These are phyloP conservation scores for Knoxia roxburghii DNA, from an alignment of 257 asterid genomes.

Conservation along the genomic window DNA sequence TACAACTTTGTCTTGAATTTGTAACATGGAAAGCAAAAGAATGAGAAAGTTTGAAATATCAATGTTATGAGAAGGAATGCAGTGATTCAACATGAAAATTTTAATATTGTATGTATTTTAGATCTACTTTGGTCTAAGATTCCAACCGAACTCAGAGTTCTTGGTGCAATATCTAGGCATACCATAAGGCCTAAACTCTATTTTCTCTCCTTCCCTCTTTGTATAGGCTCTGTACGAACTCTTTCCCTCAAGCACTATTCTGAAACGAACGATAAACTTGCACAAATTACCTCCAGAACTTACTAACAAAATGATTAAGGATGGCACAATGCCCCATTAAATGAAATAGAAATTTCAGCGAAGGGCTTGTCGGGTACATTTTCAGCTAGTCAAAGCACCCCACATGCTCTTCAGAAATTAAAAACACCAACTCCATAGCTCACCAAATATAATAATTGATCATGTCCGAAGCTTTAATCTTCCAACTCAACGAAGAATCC, in stretches of 20 bases:
- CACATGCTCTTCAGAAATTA: neutral
- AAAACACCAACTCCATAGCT: neutral
- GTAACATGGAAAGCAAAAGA: neutral
- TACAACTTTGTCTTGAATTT: neutral
- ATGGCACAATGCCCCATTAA: no score
- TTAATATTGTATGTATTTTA: no score
- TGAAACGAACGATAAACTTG: neutral
- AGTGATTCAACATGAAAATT: no score
- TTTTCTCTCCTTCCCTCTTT: neutral
- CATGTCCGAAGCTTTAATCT: neutral
- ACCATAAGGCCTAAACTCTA: neutral
- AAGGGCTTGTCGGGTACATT: neutral
- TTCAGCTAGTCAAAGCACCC: neutral
- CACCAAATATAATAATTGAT: neutral
- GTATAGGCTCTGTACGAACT: neutral
- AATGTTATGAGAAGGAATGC: neutral
- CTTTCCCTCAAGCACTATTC: neutral
- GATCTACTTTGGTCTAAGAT: neutral
- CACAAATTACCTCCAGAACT: no score
- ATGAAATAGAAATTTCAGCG: neutral
- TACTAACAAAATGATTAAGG: no score
- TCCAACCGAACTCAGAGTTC: neutral
- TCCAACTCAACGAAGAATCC: neutral
- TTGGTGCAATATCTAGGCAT: neutral
- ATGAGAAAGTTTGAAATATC: neutral